A percentile compares a stretch with the other conserved stretches of the same genome.
Conservation (phyloP, 805 yeast genomes). For the Starmerella ratchasimensis region DNA sequence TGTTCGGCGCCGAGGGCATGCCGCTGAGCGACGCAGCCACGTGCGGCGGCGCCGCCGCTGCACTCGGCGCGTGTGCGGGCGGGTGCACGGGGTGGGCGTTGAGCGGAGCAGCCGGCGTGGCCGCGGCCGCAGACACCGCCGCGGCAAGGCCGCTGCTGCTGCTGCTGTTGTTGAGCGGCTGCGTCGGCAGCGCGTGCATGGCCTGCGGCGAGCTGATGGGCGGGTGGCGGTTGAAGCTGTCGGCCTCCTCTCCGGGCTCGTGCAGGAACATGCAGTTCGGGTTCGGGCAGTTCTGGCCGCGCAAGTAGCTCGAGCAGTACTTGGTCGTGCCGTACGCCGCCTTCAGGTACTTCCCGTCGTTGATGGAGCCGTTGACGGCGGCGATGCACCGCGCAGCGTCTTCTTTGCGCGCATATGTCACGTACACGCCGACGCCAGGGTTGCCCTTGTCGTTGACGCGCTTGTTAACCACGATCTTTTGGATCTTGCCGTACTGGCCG, state of each 20-base stretch:
- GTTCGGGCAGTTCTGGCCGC: slow-evolving; percentile 94
- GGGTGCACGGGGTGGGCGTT: no score
- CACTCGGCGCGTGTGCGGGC: no score
- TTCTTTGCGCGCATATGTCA: slow-evolving; percentile 82
- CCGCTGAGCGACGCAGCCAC: no score
- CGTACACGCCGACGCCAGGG: slow-evolving; percentile 88
- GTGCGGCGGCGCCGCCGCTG: neutral
- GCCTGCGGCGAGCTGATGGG: slow-evolving; percentile 20
- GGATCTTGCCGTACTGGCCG: slow-evolving; percentile 96
- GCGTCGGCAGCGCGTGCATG: neutral
- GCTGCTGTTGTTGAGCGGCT: slow-evolving; percentile 25
- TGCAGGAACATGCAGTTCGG: slow-evolving; percentile 98
- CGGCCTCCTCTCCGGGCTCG: slow-evolving; percentile 99
- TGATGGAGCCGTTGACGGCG: slow-evolving; percentile 80
- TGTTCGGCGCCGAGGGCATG: neutral
- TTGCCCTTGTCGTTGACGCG: slow-evolving; percentile 46
- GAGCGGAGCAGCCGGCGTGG: no score
- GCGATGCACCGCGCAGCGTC: slow-evolving; percentile 90
- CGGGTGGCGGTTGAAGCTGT: slow-evolving; percentile 69
- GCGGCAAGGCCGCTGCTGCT: slow-evolving; percentile 26
- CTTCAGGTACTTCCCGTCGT: slow-evolving; percentile 77
- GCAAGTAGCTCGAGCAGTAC: slow-evolving; percentile 87
- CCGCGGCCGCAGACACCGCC: no score
- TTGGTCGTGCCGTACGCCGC: slow-evolving; percentile 99
- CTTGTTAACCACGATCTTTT: slow-evolving; percentile 80